These are phyloP conservation scores for Ceratocystis albifundus DNA, from an alignment of 2,329 filamentous ascomycete species.

Conservation along the genomic window DNA sequence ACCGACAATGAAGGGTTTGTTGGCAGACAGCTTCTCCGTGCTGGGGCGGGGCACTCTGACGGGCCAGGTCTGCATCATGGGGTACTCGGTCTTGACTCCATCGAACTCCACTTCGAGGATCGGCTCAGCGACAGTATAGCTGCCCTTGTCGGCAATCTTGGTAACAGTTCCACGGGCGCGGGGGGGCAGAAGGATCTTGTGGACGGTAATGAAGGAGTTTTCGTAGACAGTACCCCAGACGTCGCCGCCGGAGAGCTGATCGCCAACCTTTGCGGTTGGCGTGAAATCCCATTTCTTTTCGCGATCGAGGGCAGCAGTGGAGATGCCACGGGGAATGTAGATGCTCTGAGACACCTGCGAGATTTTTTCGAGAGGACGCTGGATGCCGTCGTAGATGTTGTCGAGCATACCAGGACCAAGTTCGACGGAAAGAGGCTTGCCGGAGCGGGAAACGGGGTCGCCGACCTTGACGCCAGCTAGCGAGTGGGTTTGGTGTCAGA, in stretches of 20 bases:
- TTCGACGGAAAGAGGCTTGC: slow-evolving; percentile 94
- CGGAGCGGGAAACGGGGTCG: slow-evolving; percentile 79
- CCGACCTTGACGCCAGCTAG: slow-evolving; percentile 88
- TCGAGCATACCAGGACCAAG: slow-evolving; percentile 94
- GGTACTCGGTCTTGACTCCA: slow-evolving; percentile 83
- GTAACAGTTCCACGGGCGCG: slow-evolving; percentile 86
- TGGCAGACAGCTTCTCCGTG: slow-evolving; percentile 80
- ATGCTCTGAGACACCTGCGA: slow-evolving; percentile 69
- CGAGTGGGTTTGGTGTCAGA: slow-evolving; percentile 9
- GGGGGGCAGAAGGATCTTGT: slow-evolving; percentile 86
- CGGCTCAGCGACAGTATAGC: slow-evolving; percentile 88
- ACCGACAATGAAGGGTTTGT: slow-evolving; percentile 87
- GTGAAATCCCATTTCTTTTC: slow-evolving; percentile 94
- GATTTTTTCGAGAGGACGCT: slow-evolving; percentile 83
- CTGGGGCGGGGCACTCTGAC: slow-evolving; percentile 89
- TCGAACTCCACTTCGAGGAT: slow-evolving; percentile 95
- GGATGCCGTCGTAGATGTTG: slow-evolving; percentile 99
- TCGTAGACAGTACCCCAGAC: slow-evolving; percentile 92
- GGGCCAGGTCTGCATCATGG: slow-evolving; percentile 99
- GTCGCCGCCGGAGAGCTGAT: slow-evolving; percentile 93
- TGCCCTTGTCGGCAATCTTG: slow-evolving; percentile 75
- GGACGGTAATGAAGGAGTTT: slow-evolving; percentile 86
- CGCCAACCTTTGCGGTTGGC: slow-evolving; percentile 81
- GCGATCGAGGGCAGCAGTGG: slow-evolving; percentile 77
- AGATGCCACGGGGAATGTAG: slow-evolving; percentile 93